phyloP scores from a whole-genome alignment of 257 asterid species.

The Solanum pennellii region DNA sequence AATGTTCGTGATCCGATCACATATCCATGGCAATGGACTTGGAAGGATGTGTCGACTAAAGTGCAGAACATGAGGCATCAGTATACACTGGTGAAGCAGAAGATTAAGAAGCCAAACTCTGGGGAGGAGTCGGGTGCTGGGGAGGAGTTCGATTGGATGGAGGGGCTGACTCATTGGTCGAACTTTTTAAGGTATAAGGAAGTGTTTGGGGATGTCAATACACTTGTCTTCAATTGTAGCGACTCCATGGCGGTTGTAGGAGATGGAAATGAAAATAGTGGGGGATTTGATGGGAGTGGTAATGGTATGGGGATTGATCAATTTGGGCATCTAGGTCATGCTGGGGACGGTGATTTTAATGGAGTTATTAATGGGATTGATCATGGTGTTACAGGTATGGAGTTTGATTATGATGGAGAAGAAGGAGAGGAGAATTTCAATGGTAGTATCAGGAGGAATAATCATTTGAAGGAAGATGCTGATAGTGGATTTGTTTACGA shows the following conservation, averaged over 20 bases:
- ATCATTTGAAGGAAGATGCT: constrained; percentile 41
- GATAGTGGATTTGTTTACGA: constrained; percentile 50
- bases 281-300: constrained; percentile 58
- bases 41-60: constrained; percentile 95
- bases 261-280: constrained; percentile 52
- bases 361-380: constrained; percentile 71
- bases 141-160: constrained; percentile 97
- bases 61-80: constrained; percentile 99
- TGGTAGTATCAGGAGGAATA: constrained; percentile 35
- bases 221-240: constrained; percentile 26
- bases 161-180: constrained; percentile 80
- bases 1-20: constrained; percentile 46
- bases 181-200: constrained; percentile 83
- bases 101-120: constrained; percentile 65
- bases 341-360: constrained; percentile 56
- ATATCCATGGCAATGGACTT: constrained; percentile 94
- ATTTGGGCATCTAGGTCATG: constrained; percentile 58
- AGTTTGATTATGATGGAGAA: constrained; percentile 69
- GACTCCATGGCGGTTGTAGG: constrained; percentile 34
- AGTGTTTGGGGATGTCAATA: constrained; percentile 71
- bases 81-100: constrained; percentile 91
- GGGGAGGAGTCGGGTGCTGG: constrained; percentile 34
- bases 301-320: constrained; percentile 47
- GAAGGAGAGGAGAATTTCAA: constrained; percentile 64
- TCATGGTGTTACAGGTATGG: constrained; percentile 72